Percentiles rank a stretch among this genome's conserved stretches.
phyloP scores from a whole-genome alignment of 163 green algal genomes.

The Scenedesmus sp. region DNA sequence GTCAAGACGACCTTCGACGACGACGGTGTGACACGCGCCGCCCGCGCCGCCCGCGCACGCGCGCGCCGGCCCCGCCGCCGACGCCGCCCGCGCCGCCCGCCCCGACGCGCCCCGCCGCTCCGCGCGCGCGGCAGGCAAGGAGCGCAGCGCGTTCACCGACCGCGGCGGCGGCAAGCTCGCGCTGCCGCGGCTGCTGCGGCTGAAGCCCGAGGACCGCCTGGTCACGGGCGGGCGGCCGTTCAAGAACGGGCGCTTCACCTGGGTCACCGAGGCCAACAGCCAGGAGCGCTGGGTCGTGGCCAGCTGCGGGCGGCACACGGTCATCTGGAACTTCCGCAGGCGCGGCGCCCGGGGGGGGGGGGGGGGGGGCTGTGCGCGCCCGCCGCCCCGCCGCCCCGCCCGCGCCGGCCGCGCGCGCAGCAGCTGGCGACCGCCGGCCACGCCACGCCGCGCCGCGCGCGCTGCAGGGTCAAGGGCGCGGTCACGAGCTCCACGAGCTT shows the following conservation, averaged over 20 bases:
- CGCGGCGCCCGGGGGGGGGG: constrained; percentile 11
- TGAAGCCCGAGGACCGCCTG: constrained; percentile 83
- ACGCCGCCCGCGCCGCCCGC: too few species aligned
- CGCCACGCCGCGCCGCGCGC: not conserved
- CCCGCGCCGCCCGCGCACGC: too few species aligned
- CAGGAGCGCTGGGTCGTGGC: constrained; percentile 90
- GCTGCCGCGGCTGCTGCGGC: constrained; percentile 85
- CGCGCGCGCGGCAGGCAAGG: constrained; percentile 10
- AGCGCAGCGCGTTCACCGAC: constrained; percentile 80
- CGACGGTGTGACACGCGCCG: too few species aligned
- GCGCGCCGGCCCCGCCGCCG: too few species aligned
- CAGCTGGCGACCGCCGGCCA: not conserved
- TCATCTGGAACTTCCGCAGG: constrained; percentile 85
- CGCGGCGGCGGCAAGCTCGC: constrained; percentile 77
- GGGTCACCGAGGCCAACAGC: constrained; percentile 75
- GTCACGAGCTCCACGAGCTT: constrained; percentile 49
- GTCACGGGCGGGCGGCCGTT: constrained; percentile 51
- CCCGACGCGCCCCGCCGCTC: not conserved
- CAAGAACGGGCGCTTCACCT: constrained; percentile 48
- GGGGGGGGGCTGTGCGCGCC: not conserved
- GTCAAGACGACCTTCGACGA: constrained; percentile 73
- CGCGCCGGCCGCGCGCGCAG: constrained; percentile 1
- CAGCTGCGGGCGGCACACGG: constrained; percentile 77
- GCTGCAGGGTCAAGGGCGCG: constrained; percentile 48
- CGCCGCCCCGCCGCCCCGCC: not conserved